Evolutionary conservation across 805 yeast genomes (phyloP).

Genomic region (Zygosaccharomyces bailii): DNA sequence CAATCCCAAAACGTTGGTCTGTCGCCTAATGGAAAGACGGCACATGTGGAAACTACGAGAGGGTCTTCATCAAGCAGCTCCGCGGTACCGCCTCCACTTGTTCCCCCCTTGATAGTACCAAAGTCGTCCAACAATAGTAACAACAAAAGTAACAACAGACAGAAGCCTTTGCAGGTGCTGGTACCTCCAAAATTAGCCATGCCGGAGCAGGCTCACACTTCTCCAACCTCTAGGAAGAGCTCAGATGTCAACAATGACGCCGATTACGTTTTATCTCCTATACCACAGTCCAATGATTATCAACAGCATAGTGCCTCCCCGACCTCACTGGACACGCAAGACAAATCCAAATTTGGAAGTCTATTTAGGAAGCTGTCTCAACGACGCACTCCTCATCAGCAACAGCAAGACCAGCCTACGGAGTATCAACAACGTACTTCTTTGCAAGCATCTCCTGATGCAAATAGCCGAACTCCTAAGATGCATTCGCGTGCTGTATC

Average conservation of each 20-base stretch:
- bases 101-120: slow-evolving; percentile 8
- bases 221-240: slow-evolving; percentile 38
- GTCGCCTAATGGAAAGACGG: slow-evolving; percentile 1
- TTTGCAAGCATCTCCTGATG: slow-evolving; percentile 13
- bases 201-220: slow-evolving; percentile 51
- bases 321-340: slow-evolving; percentile 19
- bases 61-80: not conserved
- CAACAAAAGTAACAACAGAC: slow-evolving; percentile 10
- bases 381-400: slow-evolving; percentile 26
- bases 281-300: slow-evolving; percentile 32
- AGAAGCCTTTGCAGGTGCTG: slow-evolving; percentile 22
- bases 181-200: slow-evolving; percentile 42
- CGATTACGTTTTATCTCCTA: slow-evolving; percentile 32
- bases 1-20: slow-evolving; percentile 3
- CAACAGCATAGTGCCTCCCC: slow-evolving; percentile 36
- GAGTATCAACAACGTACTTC: slow-evolving; percentile 16
- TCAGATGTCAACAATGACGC: slow-evolving; percentile 26
- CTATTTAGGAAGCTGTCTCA: slow-evolving; percentile 37
- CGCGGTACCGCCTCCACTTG: slow-evolving; percentile 9
- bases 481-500: slow-evolving; percentile 41
- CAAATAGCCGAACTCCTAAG: slow-evolving; percentile 16
- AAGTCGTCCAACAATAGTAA: slow-evolving; percentile 10
- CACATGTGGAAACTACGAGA: not conserved
- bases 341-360: slow-evolving; percentile 33
- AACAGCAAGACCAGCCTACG: slow-evolving; percentile 15